Percentiles rank a stretch among this genome's conserved stretches.
These are phyloP conservation scores for Globisporangium spinosum DNA, from an alignment of 352 stramenopile species.

Conservation along the genomic window DNA sequence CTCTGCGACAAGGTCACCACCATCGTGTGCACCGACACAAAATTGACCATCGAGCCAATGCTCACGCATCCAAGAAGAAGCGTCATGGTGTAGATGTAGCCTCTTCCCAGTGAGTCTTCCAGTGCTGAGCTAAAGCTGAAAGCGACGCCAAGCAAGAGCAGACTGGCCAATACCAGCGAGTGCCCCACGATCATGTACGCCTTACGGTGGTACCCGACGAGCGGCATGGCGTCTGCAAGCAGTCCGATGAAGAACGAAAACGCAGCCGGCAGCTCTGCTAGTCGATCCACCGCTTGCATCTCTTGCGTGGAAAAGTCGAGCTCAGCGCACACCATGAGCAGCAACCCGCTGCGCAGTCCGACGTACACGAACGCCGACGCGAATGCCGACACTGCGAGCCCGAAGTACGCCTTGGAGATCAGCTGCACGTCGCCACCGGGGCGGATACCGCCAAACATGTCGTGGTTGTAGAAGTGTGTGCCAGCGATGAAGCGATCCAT, in stretches of 20 bases:
- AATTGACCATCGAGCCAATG: constrained; percentile 23
- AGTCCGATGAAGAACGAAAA: constrained; percentile 78
- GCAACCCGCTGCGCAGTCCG: constrained; percentile 16
- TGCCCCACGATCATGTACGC: constrained; percentile 69
- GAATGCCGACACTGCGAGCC: constrained; percentile 18
- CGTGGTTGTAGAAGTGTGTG: constrained; percentile 26
- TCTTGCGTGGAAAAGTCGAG: constrained; percentile 14
- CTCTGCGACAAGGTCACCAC: constrained; percentile 18
- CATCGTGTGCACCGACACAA: constrained; percentile 21
- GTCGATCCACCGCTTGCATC: constrained; percentile 27
- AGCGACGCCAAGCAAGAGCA: constrained; percentile 2
- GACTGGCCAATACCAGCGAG: constrained; percentile 4
- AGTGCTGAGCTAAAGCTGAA: constrained; percentile 10
- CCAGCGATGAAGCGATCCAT: constrained; percentile 22
- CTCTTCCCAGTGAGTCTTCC: not conserved
- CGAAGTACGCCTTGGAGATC: constrained; percentile 17
- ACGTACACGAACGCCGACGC: constrained; percentile 23
- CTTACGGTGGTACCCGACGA: constrained; percentile 63
- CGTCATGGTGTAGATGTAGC: constrained; percentile 12
- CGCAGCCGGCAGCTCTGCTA: constrained; percentile 34
- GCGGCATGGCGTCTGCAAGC: constrained; percentile 51
- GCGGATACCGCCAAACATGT: constrained; percentile 23
- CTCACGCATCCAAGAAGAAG: constrained; percentile 17
- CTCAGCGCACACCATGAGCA: constrained; percentile 15
- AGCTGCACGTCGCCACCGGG: constrained; percentile 14